phyloP scores from a whole-genome alignment of 2,329 filamentous ascomycete genomes.

The Apiospora malaysiana region DNA sequence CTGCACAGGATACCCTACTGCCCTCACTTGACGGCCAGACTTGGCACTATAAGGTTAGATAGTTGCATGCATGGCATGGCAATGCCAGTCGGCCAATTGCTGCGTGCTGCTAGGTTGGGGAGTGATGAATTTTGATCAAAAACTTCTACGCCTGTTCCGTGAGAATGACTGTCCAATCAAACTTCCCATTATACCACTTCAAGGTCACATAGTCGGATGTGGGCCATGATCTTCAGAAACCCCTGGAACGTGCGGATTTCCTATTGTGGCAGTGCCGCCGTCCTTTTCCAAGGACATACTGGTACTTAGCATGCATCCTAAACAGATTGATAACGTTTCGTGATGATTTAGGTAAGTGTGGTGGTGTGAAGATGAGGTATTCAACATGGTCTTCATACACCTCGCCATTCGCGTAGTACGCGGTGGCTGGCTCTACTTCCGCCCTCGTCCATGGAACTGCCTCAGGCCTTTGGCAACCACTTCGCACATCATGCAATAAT shows the following conservation, averaged over 20 bases:
- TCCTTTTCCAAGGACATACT: neutral
- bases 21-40: neutral
- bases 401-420: neutral
- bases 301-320: neutral
- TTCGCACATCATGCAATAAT: neutral
- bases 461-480: neutral
- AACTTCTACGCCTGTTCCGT: neutral
- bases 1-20: neutral
- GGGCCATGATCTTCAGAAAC: conserved; percentile 10
- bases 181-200: neutral
- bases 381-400: neutral
- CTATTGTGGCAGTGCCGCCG: conserved; percentile 3
- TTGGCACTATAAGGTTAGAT: neutral
- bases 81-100: neutral
- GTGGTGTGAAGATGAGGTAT: neutral
- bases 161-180: neutral
- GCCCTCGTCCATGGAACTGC: neutral
- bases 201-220: neutral
- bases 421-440: conserved; percentile 9
- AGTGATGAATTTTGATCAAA: neutral
- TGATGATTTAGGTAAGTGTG: neutral
- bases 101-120: neutral
- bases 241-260: conserved; percentile 8
- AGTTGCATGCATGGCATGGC: neutral
- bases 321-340: conserved; percentile 18